Evolutionary conservation across 768 basidiomycete species (phyloP), one percentile per base, ranked within the genome.

Genomic region (Lactarius indigo): DNA sequence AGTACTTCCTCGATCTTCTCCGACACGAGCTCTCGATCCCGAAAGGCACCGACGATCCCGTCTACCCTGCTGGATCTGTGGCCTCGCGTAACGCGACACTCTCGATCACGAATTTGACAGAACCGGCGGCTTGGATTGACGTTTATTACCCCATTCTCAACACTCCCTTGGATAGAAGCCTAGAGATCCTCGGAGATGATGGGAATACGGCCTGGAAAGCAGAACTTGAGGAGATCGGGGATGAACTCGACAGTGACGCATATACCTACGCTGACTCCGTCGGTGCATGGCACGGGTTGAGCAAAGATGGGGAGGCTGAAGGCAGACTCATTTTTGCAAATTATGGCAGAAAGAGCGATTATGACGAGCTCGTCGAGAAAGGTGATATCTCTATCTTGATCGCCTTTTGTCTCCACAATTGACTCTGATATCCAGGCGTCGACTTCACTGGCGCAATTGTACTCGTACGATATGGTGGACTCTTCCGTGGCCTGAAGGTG

Each of bases 121-220:
- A 74, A 30, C 89, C 90, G 2, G 82, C 78, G 0, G 91, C 88
- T 64, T 94, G 92, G 92, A 86, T 94, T 65, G 91, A 94, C 70
- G 82, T 84, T 42, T 97, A 98, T 76, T 96, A 90, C 76, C 94
- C 96, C 2, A 81, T 94, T 50, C 78, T 96, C 79, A 93, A 96
- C 76, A 89, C 85, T 0, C 87, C 92, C 1, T 79, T 89, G 8
- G 84, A 89, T 61, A 84, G 87, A 59, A 83, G 82, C 66, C 76
- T 96, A 13, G 83, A 88, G 57, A 85, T 95, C 26, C 76, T 92
- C 54, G 84, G 80, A 26, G 80, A 81, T 17, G 79, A 85, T 47
- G 87, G 87, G 3, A 73, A 76, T 23, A 73, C 80, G 17, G 74
- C 81, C 6, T 91, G 92, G 90, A 80, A 78, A 50, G 93, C 94